Evolutionary conservation across 1,284 basidiomycete species (phyloP), one percentile per base, ranked within the genome.

Genomic region (Exobasidium cylindrosporum): DNA sequence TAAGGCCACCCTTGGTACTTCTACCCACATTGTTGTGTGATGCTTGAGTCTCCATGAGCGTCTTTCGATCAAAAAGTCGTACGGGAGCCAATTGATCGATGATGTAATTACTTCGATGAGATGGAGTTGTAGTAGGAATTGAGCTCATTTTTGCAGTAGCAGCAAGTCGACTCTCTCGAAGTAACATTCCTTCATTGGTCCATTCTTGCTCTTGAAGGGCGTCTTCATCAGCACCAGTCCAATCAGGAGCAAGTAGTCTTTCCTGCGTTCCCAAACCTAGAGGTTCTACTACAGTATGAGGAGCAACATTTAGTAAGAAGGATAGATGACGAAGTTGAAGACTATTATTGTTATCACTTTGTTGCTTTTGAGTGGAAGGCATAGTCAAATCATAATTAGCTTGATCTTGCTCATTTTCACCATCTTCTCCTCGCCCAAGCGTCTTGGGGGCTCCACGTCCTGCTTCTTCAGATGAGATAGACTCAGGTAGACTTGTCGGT

Each of bases 201-300:
- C 58, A 11, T 4, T 57, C 64, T 28, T 53, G 54, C 14, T 62
- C 61, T 5, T 40, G 30, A 14, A 54, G 5, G 3, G 32, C 52
- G 6, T 69, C 65, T 30, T 71, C 67, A 24, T 26, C 29, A 46
- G 26, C 46, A 23, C 55, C 62, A 14, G 58, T 58, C 62, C 63
- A 68, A 14, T 77, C 77, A 1, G 77, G 69, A 3, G 66, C 69
- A 1, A 78, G 62, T 46, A 78, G 61, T 1, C 76, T 66, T 57
- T 77, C 76, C 23, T 69, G 64, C n/a, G 75, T 64, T 5, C 75
- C 71, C 45, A 73, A 68, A 3, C 78, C 78, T 46, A 78, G 63
- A 1, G 78, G 75, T 59, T 79, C 77, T 24, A 79, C 72, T 23
- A 77, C 66, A 0, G 70, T 67, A 44, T 74, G 71, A 21, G 78